Conservation (phyloP, 495 filamentous ascomycete genomes). For the Pyrenula aspistea region DNA sequence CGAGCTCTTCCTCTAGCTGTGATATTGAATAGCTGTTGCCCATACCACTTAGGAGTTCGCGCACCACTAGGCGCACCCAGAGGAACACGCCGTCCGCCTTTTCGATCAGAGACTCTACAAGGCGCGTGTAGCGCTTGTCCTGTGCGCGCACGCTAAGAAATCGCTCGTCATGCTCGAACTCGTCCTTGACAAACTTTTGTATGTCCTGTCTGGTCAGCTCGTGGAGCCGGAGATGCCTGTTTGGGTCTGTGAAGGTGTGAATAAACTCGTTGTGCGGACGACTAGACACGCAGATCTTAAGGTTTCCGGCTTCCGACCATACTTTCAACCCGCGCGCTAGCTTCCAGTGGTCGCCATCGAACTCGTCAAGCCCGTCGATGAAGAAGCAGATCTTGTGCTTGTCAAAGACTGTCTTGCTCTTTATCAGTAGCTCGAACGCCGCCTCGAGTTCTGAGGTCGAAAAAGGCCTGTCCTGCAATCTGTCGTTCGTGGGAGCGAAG, state of each 20-base stretch:
- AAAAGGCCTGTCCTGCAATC: too few relatives aligned
- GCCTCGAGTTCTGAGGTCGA: too few relatives aligned
- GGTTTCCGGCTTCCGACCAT: constrained; percentile 7
- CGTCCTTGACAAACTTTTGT: constrained; percentile 10
- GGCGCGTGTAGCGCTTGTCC: too few relatives aligned
- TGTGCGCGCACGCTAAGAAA: not conserved
- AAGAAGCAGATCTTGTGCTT: too few relatives aligned
- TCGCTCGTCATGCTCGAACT: constrained; percentile 11
- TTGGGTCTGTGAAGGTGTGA: constrained; percentile 19
- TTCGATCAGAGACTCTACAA: constrained; percentile 2
- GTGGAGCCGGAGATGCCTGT: constrained; percentile 12
- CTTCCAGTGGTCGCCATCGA: constrained; percentile 10
- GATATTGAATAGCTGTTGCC: constrained; percentile 13
- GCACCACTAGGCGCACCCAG: constrained; percentile 24
- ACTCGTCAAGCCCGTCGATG: constrained; percentile 74
- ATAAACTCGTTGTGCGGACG: constrained; percentile 33
- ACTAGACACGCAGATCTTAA: constrained; percentile 41
- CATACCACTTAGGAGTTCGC: constrained; percentile 17
- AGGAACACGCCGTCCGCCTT: constrained; percentile 26
- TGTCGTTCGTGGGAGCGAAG: too few relatives aligned
- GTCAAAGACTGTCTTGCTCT: too few relatives aligned
- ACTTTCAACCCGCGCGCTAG: constrained; percentile 10
- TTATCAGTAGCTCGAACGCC: too few relatives aligned
- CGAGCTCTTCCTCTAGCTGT: constrained; percentile 12
- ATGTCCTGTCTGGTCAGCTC: constrained; percentile 22